Evolutionary conservation across 768 basidiomycete species (phyloP).

Genomic region (Boletus rubropictus): DNA sequence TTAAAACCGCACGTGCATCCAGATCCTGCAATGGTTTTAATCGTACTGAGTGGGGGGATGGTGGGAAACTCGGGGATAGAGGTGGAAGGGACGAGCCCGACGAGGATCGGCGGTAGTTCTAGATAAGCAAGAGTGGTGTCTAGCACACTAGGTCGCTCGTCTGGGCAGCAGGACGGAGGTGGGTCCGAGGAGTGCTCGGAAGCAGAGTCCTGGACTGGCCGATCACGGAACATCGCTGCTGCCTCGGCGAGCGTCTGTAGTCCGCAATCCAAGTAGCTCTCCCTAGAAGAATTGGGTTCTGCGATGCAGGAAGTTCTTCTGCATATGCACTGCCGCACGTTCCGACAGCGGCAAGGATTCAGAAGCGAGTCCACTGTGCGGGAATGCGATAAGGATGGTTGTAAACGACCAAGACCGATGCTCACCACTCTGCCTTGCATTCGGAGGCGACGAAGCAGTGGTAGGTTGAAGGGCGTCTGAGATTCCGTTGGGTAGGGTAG

Average conservation of each 20-base stretch:
- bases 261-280: conserved; percentile 13
- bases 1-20: conserved; percentile 67
- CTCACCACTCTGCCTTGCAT: conserved; percentile 49
- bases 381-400: conserved; percentile 1
- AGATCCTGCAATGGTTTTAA: conserved; percentile 56
- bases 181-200: conserved; percentile 4
- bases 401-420: neutral
- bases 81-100: conserved; percentile 18
- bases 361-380: conserved; percentile 51
- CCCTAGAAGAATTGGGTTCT: conserved; percentile 1
- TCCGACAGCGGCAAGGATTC: conserved; percentile 60
- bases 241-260: conserved; percentile 36
- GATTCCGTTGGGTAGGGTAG: conserved; percentile 70
- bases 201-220: conserved; percentile 3
- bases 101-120: conserved; percentile 47
- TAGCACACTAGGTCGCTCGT: neutral
- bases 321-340: conserved; percentile 53
- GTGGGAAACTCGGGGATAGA: conserved; percentile 42
- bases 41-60: conserved; percentile 57
- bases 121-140: conserved; percentile 22
- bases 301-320: conserved; percentile 8
- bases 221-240: conserved; percentile 23
- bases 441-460: conserved; percentile 28
- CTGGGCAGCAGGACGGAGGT: conserved; percentile 21
- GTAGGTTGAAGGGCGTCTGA: conserved; percentile 43